Percentiles rank a stretch among this genome's conserved stretches.
These are phyloP conservation scores for Porcisia hertigi DNA, from an alignment of 208 protist species.

Conservation along the genomic window DNA sequence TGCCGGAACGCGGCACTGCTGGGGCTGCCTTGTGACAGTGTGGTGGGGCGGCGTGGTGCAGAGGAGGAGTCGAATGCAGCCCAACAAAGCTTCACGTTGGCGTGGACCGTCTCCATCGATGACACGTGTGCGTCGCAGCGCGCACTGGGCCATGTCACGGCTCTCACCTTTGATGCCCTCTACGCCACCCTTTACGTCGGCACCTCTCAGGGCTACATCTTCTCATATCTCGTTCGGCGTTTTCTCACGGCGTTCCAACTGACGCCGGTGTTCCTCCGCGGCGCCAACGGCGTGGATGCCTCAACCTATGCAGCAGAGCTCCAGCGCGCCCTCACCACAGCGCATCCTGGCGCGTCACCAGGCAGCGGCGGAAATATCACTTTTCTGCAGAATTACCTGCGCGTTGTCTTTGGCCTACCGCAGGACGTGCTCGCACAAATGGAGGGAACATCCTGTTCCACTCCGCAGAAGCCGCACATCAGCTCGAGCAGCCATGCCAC, in stretches of 20 bases:
- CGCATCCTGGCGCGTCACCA: neutral
- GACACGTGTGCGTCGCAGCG: conserved; percentile 26
- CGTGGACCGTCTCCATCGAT: conserved; percentile 34
- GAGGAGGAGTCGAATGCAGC: neutral
- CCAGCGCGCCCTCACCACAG: conserved; percentile 22
- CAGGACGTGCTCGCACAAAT: neutral
- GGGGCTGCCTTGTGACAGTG: neutral
- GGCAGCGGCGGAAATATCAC: neutral
- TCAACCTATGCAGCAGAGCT: conserved; percentile 36
- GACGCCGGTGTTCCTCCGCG: conserved; percentile 40
- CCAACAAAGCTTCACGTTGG: conserved; percentile 14
- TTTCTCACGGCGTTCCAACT: conserved; percentile 68
- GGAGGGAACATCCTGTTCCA: neutral
- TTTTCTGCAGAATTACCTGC: conserved; percentile 15
- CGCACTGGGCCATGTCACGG: conserved; percentile 40
- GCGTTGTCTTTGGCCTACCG: conserved; percentile 19
- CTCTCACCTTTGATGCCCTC: conserved; percentile 60
- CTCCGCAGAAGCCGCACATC: neutral
- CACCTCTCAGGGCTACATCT: conserved; percentile 66
- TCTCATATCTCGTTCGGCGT: conserved; percentile 72
- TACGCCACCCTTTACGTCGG: conserved; percentile 70
- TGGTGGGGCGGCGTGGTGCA: neutral
- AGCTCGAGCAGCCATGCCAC: neutral
- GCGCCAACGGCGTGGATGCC: conserved; percentile 27
- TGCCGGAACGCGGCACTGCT: no score